Percentiles rank a stretch among this genome's conserved stretches.
These are phyloP conservation scores for Suhomyces terraborum DNA, from an alignment of 1,139 yeast genomes.

Conservation along the genomic window DNA sequence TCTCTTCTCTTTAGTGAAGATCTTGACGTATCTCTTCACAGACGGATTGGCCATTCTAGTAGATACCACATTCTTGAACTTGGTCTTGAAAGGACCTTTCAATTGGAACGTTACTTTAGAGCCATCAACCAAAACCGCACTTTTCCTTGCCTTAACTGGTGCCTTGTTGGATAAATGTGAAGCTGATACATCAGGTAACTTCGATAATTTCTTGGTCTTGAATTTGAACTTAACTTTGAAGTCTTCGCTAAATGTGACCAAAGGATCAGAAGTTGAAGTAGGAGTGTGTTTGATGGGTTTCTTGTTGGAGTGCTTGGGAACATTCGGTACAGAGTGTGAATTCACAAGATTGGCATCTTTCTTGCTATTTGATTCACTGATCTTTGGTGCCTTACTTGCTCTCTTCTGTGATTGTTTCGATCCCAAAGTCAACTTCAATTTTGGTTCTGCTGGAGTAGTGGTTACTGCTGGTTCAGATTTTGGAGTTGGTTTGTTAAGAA, in stretches of 20 bases:
- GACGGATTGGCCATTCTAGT: constrained; percentile 6
- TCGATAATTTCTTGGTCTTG: constrained; percentile 9
- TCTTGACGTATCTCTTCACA: constrained; percentile 30
- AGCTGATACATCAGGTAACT: not conserved
- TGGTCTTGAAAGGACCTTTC: constrained; percentile 13
- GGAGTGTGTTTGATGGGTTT: not conserved
- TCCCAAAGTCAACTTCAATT: constrained; percentile 21
- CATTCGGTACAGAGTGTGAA: not conserved
- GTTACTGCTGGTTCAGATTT: constrained; percentile 2
- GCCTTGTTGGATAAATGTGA: not conserved
- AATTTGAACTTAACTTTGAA: constrained; percentile 20
- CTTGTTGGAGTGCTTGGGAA: not conserved
- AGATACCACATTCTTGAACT: constrained; percentile 9
- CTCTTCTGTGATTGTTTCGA: constrained; percentile 9
- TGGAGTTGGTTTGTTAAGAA: constrained; percentile 2
- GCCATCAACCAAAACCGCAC: constrained; percentile 13
- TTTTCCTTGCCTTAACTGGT: constrained; percentile 13
- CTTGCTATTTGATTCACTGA: not conserved
- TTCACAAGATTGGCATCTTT: not conserved
- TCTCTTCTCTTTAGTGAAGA: constrained; percentile 26
- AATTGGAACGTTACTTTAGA: constrained; percentile 14
- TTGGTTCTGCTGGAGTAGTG: constrained; percentile 21
- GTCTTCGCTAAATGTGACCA: constrained; percentile 10
- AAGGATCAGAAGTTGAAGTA: not conserved
- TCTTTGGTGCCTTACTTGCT: constrained; percentile 6